Evolutionary conservation across 208 protist species (phyloP).

Genomic region (Crithidia thermophila): DNA sequence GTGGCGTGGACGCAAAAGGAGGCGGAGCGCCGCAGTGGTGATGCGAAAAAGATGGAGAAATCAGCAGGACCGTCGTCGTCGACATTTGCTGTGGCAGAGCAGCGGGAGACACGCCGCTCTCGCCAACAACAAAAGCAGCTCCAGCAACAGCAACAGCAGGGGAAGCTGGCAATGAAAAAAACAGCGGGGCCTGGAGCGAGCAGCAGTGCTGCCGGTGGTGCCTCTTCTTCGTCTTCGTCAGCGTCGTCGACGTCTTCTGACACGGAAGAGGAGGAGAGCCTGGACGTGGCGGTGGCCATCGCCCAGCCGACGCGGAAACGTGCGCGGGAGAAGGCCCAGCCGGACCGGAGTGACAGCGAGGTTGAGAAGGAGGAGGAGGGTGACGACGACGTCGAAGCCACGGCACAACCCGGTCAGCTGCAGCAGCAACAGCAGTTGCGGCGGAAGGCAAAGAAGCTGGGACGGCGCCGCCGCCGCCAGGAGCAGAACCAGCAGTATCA

Average conservation of each 20-base stretch:
- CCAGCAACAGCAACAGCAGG: too few species aligned
- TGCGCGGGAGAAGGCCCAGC: not conserved
- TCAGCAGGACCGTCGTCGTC: not conserved
- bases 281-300: not conserved
- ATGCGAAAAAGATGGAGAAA: not conserved
- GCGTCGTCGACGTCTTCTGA: not conserved
- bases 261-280: not conserved
- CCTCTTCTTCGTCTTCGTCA: not conserved
- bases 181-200: too few species aligned
- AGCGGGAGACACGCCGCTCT: not conserved
- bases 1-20: not conserved
- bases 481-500: slow-evolving; percentile 9
- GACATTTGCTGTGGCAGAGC: not conserved
- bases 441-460: slow-evolving; percentile 26
- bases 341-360: not conserved
- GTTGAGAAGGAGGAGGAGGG: not conserved
- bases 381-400: not conserved
- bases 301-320: slow-evolving; percentile 8
- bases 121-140: slow-evolving; percentile 7
- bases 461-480: slow-evolving; percentile 21
- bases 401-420: not conserved
- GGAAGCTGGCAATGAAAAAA: too few species aligned
- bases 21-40: not conserved
- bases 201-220: too few species aligned
- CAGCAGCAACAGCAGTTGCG: not conserved